Percentiles rank a stretch among this genome's conserved stretches.
Conservation (phyloP, 352 stramenopile genomes). For the Achlya hypogyna region DNA sequence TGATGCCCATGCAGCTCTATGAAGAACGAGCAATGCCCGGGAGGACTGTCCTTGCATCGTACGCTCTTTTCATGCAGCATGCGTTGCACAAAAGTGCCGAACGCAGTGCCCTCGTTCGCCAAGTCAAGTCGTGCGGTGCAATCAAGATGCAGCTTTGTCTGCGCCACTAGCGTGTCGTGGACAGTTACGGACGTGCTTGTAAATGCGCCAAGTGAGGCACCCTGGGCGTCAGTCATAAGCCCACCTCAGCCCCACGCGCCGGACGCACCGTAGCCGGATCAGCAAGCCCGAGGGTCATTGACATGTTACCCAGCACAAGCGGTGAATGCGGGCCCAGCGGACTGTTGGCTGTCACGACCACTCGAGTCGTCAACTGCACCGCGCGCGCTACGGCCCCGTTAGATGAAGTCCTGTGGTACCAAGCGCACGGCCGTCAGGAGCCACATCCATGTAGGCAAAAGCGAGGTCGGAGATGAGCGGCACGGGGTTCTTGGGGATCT, state of each 20-base stretch:
- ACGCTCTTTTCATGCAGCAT: background rate
- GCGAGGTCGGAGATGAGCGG: constrained; percentile 5
- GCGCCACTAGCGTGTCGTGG: background rate
- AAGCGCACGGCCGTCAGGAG: background rate
- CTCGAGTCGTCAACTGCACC: background rate
- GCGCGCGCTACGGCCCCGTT: background rate
- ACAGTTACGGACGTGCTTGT: background rate
- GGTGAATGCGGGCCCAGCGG: constrained; percentile 4
- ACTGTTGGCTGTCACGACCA: constrained; percentile 10
- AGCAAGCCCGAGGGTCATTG: background rate
- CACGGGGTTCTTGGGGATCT: constrained; percentile 12
- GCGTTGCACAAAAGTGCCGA: constrained; percentile 12
- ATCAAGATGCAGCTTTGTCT: background rate
- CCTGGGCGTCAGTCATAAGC: background rate
- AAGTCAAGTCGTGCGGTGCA: background rate
- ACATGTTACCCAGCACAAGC: background rate
- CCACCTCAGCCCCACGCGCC: background rate
- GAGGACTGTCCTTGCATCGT: no score
- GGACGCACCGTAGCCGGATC: background rate
- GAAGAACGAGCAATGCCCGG: no score
- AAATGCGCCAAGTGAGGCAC: background rate
- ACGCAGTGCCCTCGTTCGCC: background rate
- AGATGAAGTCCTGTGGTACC: background rate
- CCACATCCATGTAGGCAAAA: constrained; percentile 3
- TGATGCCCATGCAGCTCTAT: background rate